Evolutionary conservation across 352 stramenopile genomes (phyloP), one percentile per base, ranked within the genome.

Genomic region (Phytophthora agathidicida): DNA sequence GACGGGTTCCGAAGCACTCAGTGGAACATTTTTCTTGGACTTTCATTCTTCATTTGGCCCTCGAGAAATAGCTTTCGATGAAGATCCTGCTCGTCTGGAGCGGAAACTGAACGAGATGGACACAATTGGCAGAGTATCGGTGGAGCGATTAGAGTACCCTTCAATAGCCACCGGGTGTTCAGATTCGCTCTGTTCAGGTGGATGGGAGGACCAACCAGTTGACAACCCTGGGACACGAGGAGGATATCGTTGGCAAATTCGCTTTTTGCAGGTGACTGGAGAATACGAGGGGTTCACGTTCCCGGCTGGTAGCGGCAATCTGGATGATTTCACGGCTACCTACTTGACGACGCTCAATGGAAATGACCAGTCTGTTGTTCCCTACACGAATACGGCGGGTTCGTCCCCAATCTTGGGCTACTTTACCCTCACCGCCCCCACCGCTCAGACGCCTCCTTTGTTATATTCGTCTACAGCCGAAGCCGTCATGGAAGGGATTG

Each of bases 61-160:
- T 8, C 77, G 89, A 17, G 48, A 80, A 33, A 81, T 98, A 24
- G 51, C 47, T 0, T 99, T 98, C 49, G 77, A 98, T 57, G 96
- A 98, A 68, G 77, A 71, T 13, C 71, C 87, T 4, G 68, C 86
- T 8, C 72, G 91, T 6, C 76, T 99, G 36, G 65, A 90, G 63
- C 78, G 75, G 7, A 98, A 98, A 56, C 78, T 99, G 11, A 91
- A 98, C 52, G 95, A 98, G 68, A 97, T 99, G 80, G 94, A 89
- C 55, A 98, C 91, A 6, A 91, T 98, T 24, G 92, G 93, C 5
- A 68, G 77, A 26, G 91, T 99, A 1, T 84, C 87, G 14, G 93
- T 99, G 3, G 84, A 84, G 46, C 87, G 91, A 36, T 74, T 93
- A 14, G 70, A 90, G 27, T 98, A 97, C 56, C 95, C 94, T 8